Conservation (phyloP, 2,329 filamentous ascomycete species). For the Penicillium freii region DNA sequence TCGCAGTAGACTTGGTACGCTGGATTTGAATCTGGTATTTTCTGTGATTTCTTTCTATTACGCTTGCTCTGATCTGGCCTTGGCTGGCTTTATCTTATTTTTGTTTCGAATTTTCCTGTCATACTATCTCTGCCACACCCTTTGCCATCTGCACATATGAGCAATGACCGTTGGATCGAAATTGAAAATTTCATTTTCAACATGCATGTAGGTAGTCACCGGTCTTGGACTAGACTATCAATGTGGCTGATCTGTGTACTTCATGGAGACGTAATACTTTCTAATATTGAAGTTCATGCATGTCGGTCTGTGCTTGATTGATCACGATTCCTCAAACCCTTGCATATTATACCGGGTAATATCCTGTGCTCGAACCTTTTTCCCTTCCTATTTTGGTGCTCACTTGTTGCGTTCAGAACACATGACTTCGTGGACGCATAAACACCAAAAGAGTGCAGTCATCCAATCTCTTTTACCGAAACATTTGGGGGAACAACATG, state of each 20-base stretch:
- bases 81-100: constrained; percentile 11
- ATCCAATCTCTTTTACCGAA: neutral
- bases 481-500: neutral
- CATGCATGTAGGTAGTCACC: constrained; percentile 5
- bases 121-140: constrained; percentile 20
- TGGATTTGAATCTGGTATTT: constrained; percentile 20
- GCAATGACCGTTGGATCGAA: constrained; percentile 11
- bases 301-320: neutral
- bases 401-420: neutral
- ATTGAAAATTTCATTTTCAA: constrained; percentile 6
- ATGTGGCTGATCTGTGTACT: constrained; percentile 1
- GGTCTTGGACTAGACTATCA: constrained; percentile 4
- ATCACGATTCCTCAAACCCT: neutral
- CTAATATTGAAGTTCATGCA: neutral
- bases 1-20: constrained; percentile 23
- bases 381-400: neutral
- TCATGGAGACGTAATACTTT: constrained; percentile 1
- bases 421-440: neutral
- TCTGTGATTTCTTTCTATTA: constrained; percentile 9
- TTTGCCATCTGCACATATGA: constrained; percentile 29
- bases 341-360: neutral
- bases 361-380: neutral
- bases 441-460: neutral
- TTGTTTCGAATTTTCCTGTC: constrained; percentile 6
- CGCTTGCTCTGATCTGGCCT: constrained; percentile 11